phyloP scores from a whole-genome alignment of 2,329 filamentous ascomycete species.

The Monosporascus cannonballus region DNA sequence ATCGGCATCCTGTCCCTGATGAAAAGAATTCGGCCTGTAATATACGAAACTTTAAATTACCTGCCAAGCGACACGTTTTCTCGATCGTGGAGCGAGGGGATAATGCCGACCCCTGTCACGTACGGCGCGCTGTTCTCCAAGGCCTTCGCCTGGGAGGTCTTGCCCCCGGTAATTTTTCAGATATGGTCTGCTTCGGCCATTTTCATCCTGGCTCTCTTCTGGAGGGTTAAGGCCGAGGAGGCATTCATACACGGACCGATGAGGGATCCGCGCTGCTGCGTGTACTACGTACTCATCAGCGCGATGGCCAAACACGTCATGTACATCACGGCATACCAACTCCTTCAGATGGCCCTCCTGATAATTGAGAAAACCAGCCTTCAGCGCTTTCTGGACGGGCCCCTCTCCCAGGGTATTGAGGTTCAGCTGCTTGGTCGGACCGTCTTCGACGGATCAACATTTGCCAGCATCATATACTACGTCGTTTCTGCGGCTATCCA shows the following conservation, averaged over 20 bases:
- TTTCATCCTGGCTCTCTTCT: constrained; percentile 13
- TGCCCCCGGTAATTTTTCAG: constrained; percentile 11
- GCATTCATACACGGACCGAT: constrained; percentile 3
- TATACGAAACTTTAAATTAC: too few species aligned
- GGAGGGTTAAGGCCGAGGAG: constrained; percentile 13
- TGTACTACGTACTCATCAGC: constrained; percentile 13
- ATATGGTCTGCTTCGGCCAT: constrained; percentile 11
- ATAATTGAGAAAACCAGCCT: not conserved
- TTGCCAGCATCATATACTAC: not conserved
- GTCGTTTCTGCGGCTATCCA: constrained; percentile 6
- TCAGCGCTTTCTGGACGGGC: not conserved
- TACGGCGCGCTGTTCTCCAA: not conserved
- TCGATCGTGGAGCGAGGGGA: not conserved
- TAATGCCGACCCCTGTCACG: constrained; percentile 8
- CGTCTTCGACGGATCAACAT: not conserved
- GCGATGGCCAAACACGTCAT: constrained; percentile 19
- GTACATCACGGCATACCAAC: constrained; percentile 20
- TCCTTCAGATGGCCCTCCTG: constrained; percentile 8
- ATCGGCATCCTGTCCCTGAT: not conserved
- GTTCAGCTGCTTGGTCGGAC: not conserved
- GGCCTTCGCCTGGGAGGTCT: constrained; percentile 12
- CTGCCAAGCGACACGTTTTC: not conserved
- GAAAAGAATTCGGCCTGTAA: not conserved
- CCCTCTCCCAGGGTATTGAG: too few species aligned
- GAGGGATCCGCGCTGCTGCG: constrained; percentile 8